Base-by-base conservation (phyloP, 495 filamentous ascomycete genomes). In the Penicillium manginii region DNA sequence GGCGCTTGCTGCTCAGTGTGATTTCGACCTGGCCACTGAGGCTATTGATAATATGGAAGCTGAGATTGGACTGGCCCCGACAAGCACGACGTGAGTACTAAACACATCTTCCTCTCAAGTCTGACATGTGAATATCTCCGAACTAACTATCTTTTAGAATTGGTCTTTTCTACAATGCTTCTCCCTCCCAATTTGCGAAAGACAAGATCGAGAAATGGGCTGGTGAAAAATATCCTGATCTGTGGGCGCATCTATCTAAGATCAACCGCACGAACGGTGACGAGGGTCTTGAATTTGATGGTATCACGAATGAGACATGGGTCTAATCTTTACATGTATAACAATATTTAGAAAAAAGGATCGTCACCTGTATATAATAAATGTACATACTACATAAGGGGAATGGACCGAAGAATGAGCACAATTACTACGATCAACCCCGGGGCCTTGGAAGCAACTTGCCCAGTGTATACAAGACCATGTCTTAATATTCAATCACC, bases 141-240 rank as follows among this genome's bases (percentile, higher is more conserved):
- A 50, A 31, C 65, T 78, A 56, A 76, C 54, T 39, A 59, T 11
- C 18, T 1, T 31, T 26, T 45, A 92, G 90, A 29, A 73, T 93
- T 46, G 89, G 85, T 15, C 78, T 86, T 11, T 81, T 92, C 54
- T 92, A 88, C 66, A 93, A 92, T 62, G 87, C 84, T 1, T 80
- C 88, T 4, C 84, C 81, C 0, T 81, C 81, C 18, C 64, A 80
- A 31, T 77, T 81, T 37, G 79, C 79, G 65, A 89, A 91, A 65
- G 73, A 81, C n/a, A 68, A 84, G 40, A 84, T 96, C 42, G 85
- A 90, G 66, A 72, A 81, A 29, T 96, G 91, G 91, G 85, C 86
- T 8, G 79, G 78, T 55, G 70, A 80, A 12, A 78, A 81, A 32
- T 90, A 91, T 67, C 88, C 89, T 0, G 77, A 81, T 31, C 71